These are phyloP conservation scores for Fusarium napiforme DNA, from an alignment of 2,329 filamentous ascomycete species.

Conservation along the genomic window DNA sequence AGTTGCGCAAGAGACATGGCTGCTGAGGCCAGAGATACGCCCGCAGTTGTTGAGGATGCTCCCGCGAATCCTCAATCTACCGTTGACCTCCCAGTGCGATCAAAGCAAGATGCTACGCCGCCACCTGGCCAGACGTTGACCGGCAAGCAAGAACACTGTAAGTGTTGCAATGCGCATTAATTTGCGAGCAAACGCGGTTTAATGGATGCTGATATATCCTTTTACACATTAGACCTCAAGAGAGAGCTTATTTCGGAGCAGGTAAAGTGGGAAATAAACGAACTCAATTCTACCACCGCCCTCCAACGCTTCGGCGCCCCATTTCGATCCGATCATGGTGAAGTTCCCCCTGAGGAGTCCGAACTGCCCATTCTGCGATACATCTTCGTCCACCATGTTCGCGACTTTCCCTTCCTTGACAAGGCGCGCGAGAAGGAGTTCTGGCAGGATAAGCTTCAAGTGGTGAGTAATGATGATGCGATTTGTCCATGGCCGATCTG, in stretches of 20 bases:
- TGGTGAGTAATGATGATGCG: conserved; percentile 66
- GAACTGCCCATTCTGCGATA: conserved; percentile 93
- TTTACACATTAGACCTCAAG: conserved; percentile 76
- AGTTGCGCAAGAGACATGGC: conserved; percentile 43
- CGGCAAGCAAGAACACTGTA: conserved; percentile 98
- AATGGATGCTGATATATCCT: conserved; percentile 23
- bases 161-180: conserved; percentile 46
- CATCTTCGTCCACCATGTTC: conserved; percentile 97
- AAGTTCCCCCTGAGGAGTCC: conserved; percentile 92
- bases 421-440: conserved; percentile 98
- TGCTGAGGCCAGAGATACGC: conserved; percentile 41
- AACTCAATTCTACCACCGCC: conserved; percentile 94
- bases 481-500: not conserved
- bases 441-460: conserved; percentile 98
- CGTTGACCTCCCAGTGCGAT: conserved; percentile 47
- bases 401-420: conserved; percentile 97
- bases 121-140: conserved; percentile 70
- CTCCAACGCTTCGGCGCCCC: conserved; percentile 95
- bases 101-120: conserved; percentile 46
- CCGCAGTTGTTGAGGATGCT: conserved; percentile 36
- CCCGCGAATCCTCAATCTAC: conserved; percentile 24
- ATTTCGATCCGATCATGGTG: conserved; percentile 91
- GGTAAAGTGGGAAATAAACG: conserved; percentile 88
- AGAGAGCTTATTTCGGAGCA: conserved; percentile 92
- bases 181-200: not conserved